Percentiles rank a stretch among this genome's conserved stretches.
These are phyloP conservation scores for Ulota crispa DNA, from an alignment of 225 moss, liverwort and hornwort species.

Conservation along the genomic window DNA sequence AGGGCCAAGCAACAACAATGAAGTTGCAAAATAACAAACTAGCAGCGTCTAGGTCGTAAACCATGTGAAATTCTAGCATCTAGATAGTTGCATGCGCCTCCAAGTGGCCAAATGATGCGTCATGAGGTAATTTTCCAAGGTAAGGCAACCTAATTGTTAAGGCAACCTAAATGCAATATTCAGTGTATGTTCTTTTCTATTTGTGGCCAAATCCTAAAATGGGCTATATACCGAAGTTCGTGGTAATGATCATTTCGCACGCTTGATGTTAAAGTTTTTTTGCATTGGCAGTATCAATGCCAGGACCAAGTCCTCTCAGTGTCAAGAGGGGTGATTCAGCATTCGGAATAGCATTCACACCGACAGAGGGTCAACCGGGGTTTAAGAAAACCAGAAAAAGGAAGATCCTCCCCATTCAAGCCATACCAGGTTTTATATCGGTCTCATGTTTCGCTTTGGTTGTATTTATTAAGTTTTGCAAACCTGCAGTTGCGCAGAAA, in stretches of 20 bases:
- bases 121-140: too few species aligned
- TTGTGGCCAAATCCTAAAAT: not conserved
- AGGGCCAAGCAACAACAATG: too few species aligned
- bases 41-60: too few species aligned
- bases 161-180: too few species aligned
- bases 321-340: slow-evolving; percentile 38
- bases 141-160: too few species aligned
- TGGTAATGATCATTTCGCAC: slow-evolving; percentile 4
- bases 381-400: slow-evolving; percentile 52
- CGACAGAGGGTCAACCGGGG: slow-evolving; percentile 40
- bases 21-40: too few species aligned
- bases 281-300: slow-evolving; percentile 53
- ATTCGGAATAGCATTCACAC: slow-evolving; percentile 27
- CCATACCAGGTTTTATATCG: slow-evolving; percentile 49
- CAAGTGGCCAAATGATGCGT: too few species aligned
- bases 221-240: not conserved
- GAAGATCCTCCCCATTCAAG: slow-evolving; percentile 49
- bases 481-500: not conserved
- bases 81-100: too few species aligned
- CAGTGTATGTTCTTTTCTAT: not conserved
- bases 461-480: not conserved
- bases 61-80: too few species aligned
- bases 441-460: not conserved
- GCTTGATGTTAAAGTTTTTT: not conserved
- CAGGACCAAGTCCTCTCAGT: slow-evolving; percentile 47